Evolutionary conservation across 495 filamentous ascomycete species (phyloP).

Genomic region (Trypethelium eluteriae): DNA sequence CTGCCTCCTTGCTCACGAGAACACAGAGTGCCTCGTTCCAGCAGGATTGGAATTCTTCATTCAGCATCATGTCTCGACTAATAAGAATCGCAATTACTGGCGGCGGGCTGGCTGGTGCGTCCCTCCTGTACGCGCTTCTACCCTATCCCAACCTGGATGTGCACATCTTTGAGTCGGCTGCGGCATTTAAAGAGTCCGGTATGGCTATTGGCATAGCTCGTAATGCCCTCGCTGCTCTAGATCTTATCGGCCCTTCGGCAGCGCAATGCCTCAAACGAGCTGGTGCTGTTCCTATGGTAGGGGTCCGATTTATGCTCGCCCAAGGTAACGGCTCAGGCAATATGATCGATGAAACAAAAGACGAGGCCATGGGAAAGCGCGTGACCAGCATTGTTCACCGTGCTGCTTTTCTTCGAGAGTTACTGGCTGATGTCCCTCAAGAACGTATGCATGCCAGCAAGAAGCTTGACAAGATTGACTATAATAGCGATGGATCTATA

Average conservation of each 20-base stretch:
- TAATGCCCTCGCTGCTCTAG: conserved; percentile 24
- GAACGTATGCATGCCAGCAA: conserved; percentile 40
- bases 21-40: not conserved
- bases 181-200: conserved; percentile 21
- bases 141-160: conserved; percentile 19
- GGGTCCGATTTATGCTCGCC: conserved; percentile 17
- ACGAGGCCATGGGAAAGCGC: not conserved
- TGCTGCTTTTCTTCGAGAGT: conserved; percentile 52
- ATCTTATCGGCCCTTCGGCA: conserved; percentile 16
- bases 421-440: conserved; percentile 48
- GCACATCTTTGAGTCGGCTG: conserved; percentile 23
- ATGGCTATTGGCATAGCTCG: conserved; percentile 19
- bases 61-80: conserved; percentile 1
- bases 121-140: conserved; percentile 18
- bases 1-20: not conserved
- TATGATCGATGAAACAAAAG: conserved; percentile 19
- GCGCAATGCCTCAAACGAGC: conserved; percentile 14
- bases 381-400: conserved; percentile 38
- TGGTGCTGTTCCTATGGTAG: conserved; percentile 18
- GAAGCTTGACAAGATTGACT: conserved; percentile 30
- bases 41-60: not conserved
- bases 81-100: conserved; percentile 23
- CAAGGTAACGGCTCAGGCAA: conserved; percentile 18
- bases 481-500: conserved; percentile 31
- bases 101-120: conserved; percentile 22